Percentiles rank a stretch among this genome's conserved stretches.
phyloP scores from a whole-genome alignment of 2,329 filamentous ascomycete species.

The Neurospora sp. region DNA sequence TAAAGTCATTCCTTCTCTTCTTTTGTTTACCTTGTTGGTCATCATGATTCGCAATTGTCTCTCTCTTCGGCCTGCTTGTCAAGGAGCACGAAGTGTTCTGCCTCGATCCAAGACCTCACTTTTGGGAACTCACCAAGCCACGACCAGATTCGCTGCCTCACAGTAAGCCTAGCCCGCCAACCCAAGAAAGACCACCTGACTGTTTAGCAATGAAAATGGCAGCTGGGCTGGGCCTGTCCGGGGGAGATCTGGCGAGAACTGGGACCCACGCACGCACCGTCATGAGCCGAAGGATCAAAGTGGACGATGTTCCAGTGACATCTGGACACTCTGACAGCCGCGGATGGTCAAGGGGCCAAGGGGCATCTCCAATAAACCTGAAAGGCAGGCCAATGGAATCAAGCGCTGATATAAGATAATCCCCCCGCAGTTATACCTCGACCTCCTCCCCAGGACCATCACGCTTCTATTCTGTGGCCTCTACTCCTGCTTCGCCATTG shows the following conservation, averaged over 20 bases:
- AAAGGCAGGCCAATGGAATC: background rate
- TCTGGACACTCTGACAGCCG: background rate
- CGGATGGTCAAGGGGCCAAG: background rate
- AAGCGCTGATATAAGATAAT: background rate
- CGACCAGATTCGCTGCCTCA: constrained; percentile 1
- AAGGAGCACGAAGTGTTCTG: constrained; percentile 11
- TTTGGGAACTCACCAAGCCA: background rate
- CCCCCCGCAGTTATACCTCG: background rate
- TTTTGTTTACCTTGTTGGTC: constrained; percentile 3
- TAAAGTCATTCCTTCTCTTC: background rate
- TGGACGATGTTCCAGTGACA: background rate
- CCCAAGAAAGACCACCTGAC: background rate
- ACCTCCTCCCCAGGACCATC: background rate
- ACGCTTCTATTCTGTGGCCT: constrained; percentile 11
- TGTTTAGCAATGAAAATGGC: background rate
- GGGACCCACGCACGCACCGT: background rate
- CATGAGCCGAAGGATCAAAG: background rate
- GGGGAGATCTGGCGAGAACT: background rate
- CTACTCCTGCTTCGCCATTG: constrained; percentile 8
- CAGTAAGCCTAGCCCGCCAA: constrained; percentile 8
- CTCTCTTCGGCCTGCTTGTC: constrained; percentile 11
- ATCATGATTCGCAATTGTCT: constrained; percentile 16
- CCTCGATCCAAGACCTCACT: constrained; percentile 2
- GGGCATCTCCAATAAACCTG: background rate
- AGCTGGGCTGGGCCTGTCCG: background rate